Percentiles rank a stretch among this genome's conserved stretches.
These are phyloP conservation scores for Penicillium paradoxum DNA, from an alignment of 495 filamentous ascomycete genomes.

Conservation along the genomic window DNA sequence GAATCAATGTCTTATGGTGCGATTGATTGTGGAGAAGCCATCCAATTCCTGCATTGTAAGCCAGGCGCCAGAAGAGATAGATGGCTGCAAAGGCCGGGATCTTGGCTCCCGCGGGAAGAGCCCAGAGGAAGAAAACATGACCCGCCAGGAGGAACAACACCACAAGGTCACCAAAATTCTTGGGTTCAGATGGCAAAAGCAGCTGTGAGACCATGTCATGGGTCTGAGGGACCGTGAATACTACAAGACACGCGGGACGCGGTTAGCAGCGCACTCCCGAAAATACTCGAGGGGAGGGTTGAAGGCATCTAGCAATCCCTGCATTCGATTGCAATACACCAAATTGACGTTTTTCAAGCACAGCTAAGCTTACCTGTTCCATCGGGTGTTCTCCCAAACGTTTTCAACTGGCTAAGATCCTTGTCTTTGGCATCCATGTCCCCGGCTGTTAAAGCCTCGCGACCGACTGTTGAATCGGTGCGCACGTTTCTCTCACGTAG, in stretches of 20 bases:
- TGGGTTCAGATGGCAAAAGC: conserved; percentile 89
- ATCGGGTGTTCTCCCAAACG: conserved; percentile 87
- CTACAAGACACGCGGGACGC: conserved; percentile 41
- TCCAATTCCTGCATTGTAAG: conserved; percentile 92
- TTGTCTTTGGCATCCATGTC: conserved; percentile 38
- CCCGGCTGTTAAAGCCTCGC: conserved; percentile 32
- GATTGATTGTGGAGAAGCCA: conserved; percentile 86
- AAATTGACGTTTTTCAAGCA: not conserved
- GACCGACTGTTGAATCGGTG: conserved; percentile 31
- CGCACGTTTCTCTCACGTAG: conserved; percentile 44
- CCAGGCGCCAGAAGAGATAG: conserved; percentile 88
- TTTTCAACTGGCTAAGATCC: conserved; percentile 58
- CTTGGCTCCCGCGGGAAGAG: conserved; percentile 60
- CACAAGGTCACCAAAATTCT: conserved; percentile 80
- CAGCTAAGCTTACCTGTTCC: conserved; percentile 64
- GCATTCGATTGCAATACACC: not conserved
- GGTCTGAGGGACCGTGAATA: conserved; percentile 92
- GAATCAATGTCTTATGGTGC: conserved; percentile 74
- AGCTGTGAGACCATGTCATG: conserved; percentile 99
- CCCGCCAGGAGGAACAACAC: conserved; percentile 76
- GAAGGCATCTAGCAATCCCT: not conserved
- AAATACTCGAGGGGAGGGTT: conserved; percentile 1
- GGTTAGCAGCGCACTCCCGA: conserved; percentile 15
- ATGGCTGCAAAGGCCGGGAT: conserved; percentile 70
- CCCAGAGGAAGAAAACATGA: conserved; percentile 67